Conservation (phyloP, 805 yeast species). For the Metschnikowia rubicola region DNA sequence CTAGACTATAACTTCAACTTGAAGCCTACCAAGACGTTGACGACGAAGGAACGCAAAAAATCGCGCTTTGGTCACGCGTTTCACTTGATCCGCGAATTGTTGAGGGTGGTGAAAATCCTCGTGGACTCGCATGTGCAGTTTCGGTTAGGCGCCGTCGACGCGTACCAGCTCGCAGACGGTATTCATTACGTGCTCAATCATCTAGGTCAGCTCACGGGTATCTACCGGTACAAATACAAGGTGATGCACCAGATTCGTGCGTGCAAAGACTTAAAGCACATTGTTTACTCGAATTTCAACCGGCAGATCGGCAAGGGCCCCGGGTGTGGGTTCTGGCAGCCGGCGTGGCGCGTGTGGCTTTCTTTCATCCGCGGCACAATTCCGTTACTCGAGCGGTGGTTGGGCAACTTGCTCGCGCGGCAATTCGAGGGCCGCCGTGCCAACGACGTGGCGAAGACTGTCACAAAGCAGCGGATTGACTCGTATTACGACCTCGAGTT, state of each 20-base stretch:
- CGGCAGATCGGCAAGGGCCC: slow-evolving; percentile 93
- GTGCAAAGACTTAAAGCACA: slow-evolving; percentile 92
- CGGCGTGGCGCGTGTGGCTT: slow-evolving; percentile 97
- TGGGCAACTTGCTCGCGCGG: slow-evolving; percentile 84
- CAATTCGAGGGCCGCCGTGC: slow-evolving; percentile 95
- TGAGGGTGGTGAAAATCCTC: slow-evolving; percentile 75
- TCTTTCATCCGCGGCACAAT: slow-evolving; percentile 86
- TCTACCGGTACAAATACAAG: slow-evolving; percentile 92
- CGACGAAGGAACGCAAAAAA: slow-evolving; percentile 93
- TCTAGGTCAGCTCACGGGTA: slow-evolving; percentile 93
- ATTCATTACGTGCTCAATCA: slow-evolving; percentile 86
- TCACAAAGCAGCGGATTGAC: slow-evolving; percentile 93
- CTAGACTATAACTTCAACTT: slow-evolving; percentile 92
- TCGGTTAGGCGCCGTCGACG: slow-evolving; percentile 85
- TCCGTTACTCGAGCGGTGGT: slow-evolving; percentile 91
- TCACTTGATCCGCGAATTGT: slow-evolving; percentile 85
- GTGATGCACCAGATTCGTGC: slow-evolving; percentile 98
- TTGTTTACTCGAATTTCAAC: slow-evolving; percentile 83
- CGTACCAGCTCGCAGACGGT: slow-evolving; percentile 94
- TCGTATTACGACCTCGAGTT: slow-evolving; percentile 92
- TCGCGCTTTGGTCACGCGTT: slow-evolving; percentile 96
- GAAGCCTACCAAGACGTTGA: slow-evolving; percentile 92
- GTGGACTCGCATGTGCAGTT: slow-evolving; percentile 94
- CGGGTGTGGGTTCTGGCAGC: slow-evolving; percentile 99
- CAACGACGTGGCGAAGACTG: slow-evolving; percentile 87